These are phyloP conservation scores for Ploettnerulaceae sp. DNA, from an alignment of 2,329 filamentous ascomycete species.

Conservation along the genomic window DNA sequence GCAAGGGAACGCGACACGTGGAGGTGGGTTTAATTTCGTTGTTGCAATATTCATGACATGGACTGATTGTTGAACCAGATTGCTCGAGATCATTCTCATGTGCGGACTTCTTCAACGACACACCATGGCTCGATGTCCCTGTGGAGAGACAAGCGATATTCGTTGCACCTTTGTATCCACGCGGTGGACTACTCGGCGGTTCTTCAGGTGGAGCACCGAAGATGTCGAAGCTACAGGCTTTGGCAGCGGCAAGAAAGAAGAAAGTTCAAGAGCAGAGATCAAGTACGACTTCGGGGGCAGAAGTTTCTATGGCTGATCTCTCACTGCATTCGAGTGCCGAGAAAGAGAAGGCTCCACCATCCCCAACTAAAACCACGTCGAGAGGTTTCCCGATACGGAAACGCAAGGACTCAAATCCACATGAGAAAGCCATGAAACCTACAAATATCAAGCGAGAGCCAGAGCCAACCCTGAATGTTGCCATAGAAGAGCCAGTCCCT, in stretches of 20 bases:
- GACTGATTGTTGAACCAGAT: constrained; percentile 6
- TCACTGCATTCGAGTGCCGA: constrained; percentile 8
- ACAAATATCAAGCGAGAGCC: constrained; percentile 5
- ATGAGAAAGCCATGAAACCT: constrained; percentile 27
- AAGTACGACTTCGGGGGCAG: constrained; percentile 18
- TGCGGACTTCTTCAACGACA: constrained; percentile 70
- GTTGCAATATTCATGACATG: neutral
- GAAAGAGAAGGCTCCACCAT: neutral
- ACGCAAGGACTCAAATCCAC: constrained; percentile 32
- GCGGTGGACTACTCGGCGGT: constrained; percentile 73
- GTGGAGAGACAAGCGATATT: constrained; percentile 60
- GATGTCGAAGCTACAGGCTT: constrained; percentile 82
- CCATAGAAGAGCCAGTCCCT: constrained; percentile 17
- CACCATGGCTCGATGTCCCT: constrained; percentile 78
- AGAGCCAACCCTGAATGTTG: constrained; percentile 5
- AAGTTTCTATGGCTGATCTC: constrained; percentile 28
- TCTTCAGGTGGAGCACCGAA: constrained; percentile 59
- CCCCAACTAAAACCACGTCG: neutral
- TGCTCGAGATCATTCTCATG: constrained; percentile 38
- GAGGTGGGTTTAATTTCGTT: constrained; percentile 28
- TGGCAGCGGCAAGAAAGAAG: constrained; percentile 81
- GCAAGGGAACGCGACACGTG: neutral
- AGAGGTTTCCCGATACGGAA: constrained; percentile 32
- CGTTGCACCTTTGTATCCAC: constrained; percentile 52
- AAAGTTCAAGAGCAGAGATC: constrained; percentile 62